Evolutionary conservation across 192 early-diverging fungal genomes (phyloP).

Genomic region (Fimicolochytrium jonesii): DNA sequence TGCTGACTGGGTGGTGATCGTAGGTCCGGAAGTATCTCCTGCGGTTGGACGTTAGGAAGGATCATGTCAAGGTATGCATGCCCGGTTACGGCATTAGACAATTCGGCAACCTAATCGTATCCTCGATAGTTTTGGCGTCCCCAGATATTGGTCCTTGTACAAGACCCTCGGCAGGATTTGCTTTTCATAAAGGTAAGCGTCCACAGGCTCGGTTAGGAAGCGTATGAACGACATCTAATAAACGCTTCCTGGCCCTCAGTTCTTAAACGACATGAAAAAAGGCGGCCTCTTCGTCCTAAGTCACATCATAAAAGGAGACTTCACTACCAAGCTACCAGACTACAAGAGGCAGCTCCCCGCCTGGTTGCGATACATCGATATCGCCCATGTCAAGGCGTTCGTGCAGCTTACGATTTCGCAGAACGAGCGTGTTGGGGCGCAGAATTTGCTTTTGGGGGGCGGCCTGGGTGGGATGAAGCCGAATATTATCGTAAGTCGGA

Average conservation of each 20-base stretch:
- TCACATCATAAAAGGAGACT: constrained; percentile 17
- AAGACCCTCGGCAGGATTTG: constrained; percentile 18
- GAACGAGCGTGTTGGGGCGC: constrained; percentile 15
- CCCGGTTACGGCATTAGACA: not conserved
- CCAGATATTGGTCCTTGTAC: constrained; percentile 21
- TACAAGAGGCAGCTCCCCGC: constrained; percentile 19
- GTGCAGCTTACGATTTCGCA: constrained; percentile 14
- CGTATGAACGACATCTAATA: too few relatives aligned
- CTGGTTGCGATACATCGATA: constrained; percentile 20
- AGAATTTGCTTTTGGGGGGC: constrained; percentile 8
- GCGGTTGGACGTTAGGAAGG: constrained; percentile 12
- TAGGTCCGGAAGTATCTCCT: constrained; percentile 16
- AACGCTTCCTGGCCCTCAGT: not conserved
- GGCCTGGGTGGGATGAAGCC: constrained; percentile 25
- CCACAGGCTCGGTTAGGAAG: not conserved
- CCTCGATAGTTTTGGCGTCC: constrained; percentile 17
- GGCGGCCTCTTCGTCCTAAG: constrained; percentile 14
- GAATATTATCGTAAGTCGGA: constrained; percentile 14
- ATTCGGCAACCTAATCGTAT: not conserved
- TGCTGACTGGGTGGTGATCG: too few relatives aligned
- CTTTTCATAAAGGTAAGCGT: not conserved
- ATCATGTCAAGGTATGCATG: constrained; percentile 12
- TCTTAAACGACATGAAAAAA: constrained; percentile 16
- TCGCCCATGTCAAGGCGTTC: constrained; percentile 22
- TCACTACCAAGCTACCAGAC: not conserved